These are phyloP conservation scores for Aspergillus amoenus DNA, from an alignment of 2,329 filamentous ascomycete genomes.

Conservation along the genomic window DNA sequence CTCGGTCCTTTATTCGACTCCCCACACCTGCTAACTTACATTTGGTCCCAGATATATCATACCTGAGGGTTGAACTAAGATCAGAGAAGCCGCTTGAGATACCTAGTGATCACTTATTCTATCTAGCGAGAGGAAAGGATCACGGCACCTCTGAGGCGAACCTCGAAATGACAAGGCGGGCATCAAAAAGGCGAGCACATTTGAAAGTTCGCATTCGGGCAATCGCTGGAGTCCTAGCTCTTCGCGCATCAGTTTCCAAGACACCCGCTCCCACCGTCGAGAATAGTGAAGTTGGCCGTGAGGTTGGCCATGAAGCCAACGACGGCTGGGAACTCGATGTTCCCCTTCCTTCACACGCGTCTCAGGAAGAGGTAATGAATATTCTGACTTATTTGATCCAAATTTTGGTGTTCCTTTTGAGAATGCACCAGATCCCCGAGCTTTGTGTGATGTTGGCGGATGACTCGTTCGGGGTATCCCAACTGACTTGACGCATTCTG, in stretches of 20 bases:
- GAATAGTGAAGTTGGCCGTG: background rate
- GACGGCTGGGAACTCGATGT: constrained; percentile 8
- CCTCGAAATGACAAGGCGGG: background rate
- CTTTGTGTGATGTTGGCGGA: background rate
- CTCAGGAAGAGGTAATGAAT: background rate
- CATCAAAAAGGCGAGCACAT: constrained; percentile 5
- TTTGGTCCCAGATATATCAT: background rate
- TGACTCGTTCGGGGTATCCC: background rate
- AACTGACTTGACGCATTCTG: background rate
- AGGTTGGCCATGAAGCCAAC: too few relatives aligned
- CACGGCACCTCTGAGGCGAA: constrained; percentile 2
- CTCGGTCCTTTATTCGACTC: background rate
- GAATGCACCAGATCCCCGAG: background rate
- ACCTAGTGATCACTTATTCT: constrained; percentile 3
- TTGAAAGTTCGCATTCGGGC: constrained; percentile 3
- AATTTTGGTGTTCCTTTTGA: background rate
- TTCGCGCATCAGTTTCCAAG: constrained; percentile 9
- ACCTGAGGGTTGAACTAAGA: background rate
- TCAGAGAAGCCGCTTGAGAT: background rate
- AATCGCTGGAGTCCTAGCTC: constrained; percentile 7
- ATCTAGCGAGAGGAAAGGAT: constrained; percentile 2
- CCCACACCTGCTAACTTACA: background rate
- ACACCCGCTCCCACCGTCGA: background rate
- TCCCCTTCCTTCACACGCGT: background rate
- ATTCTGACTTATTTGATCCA: constrained; percentile 2